Evolutionary conservation across 2,329 filamentous ascomycete genomes (phyloP), one percentile per base, ranked within the genome.

Genomic region (Aspergillus flavus): DNA sequence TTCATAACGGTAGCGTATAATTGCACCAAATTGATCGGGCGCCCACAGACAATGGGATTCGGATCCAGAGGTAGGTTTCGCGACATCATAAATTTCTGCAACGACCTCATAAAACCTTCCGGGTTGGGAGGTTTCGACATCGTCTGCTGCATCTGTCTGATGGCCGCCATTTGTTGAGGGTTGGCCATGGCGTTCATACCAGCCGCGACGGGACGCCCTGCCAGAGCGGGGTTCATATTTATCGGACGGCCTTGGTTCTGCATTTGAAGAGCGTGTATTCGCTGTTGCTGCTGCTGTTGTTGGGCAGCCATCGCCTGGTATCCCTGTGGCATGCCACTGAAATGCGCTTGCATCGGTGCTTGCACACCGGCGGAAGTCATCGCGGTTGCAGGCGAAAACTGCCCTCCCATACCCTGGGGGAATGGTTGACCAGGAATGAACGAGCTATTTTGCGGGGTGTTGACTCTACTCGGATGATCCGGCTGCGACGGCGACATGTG

Each of bases 1-100:
- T 91, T 94, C 68, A 89, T 86, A 1, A 97, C 91, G 0, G 87
- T 83, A 64, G 90, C 87, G 76, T 96, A 98, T 3, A 98, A 82
- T 64, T 89, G 86, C 72, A 92, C 86, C 14, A 97, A 79, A 70
- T 90, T 90, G 43, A 98, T 83, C 0, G 86, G 86, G 12, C 92
- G 88, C 59, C 93, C 91, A 59, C 87, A 89, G 28, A 96, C 86
- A 26, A 87, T 80, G 0, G 94, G 94, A 65, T 89, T 90, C 1
- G 86, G 81, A 54, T 97, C 93, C 57, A 98, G 83, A 0, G 88
- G 89, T 21, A 92, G 82, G 36, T 89, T 87, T 63, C 91, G 89
- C 55, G 87, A 84, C 64, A 86, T 86, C 89, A 96, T 96, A 67
- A 96, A 91, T n/a, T 85, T 81, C 23, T 87, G 85, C 9, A 98